Evolutionary conservation across 305 asterid genomes (phyloP), one percentile per base, ranked within the genome.

Genomic region (Rubia tinctorum): DNA sequence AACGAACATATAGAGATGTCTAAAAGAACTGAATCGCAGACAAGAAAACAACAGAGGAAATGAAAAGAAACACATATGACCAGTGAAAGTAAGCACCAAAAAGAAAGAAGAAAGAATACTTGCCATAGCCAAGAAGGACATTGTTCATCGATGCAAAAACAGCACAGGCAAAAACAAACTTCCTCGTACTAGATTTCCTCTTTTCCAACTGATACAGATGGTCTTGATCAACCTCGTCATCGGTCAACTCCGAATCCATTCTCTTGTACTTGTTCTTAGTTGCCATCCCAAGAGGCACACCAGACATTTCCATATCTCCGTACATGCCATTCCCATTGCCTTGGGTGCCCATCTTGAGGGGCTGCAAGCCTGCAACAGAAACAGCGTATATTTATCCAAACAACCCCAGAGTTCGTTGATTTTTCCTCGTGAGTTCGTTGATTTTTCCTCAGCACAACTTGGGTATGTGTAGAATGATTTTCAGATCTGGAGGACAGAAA

Each of bases 91-190:
- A 43, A 66, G 15, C 15, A 64, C 37, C 5, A n/a, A 47, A 10
- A 3, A 61, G 15, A 42, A 43, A 62, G 67, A 30, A 40, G 12
- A 7, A 67, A 75, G 27, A 55, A 14, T 55, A 47, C 13, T 78
- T 85, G 88, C 99, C 97, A 78, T 95, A 95, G 49, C 99, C 99
- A 77, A 95, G 96, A 68, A 95, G 98, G 69, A 92, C 98, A 80
- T 85, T 89, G 78, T 95, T 95, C 62, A 95, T 96, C 64, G 98
- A 95, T 58, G 99, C 99, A 76, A 95, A 95, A 75, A 92, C 93
- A 81, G 99, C 96, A 71, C 97, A 95, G 79, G 98, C 98, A 82
- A 86, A 81, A 23, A 95, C 98, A 79, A 88, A 95, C 78, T 86
- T 95, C 82, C 88, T 78, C 0, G 95, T 90, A 23, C 76, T 84